Percentiles rank a stretch among this genome's conserved stretches.
phyloP scores from a whole-genome alignment of 495 filamentous ascomycete genomes.

The Podospora fimiseda region DNA sequence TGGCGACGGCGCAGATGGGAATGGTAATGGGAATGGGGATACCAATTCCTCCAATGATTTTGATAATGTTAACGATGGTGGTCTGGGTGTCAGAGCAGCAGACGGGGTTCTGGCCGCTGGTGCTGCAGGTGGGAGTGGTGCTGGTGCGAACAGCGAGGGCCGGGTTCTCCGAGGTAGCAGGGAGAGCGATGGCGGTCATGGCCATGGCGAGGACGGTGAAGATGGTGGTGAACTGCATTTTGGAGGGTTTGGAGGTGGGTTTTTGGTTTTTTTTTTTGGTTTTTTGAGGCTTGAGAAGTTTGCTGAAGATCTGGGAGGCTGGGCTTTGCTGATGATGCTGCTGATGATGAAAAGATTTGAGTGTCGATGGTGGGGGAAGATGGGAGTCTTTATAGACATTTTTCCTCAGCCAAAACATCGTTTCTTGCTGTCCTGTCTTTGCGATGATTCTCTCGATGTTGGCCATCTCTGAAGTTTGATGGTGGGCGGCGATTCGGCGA shows the following conservation, averaged over 20 bases:
- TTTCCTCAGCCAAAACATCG: neutral
- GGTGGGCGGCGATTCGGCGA: neutral
- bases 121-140: neutral
- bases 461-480: neutral
- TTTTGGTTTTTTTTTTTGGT: neutral
- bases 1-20: neutral
- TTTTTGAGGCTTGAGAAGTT: neutral
- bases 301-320: neutral
- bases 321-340: slow-evolving; percentile 9
- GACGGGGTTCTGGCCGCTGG: neutral
- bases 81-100: slow-evolving; percentile 3
- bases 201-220: slow-evolving; percentile 18
- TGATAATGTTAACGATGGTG: too few relatives aligned
- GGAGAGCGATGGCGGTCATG: slow-evolving; percentile 17
- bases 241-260: slow-evolving; percentile 5
- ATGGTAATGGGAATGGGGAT: neutral
- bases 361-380: slow-evolving; percentile 3
- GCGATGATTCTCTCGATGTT: neutral
- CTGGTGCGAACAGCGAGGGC: neutral
- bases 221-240: slow-evolving; percentile 22
- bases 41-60: too few relatives aligned
- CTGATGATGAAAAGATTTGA: slow-evolving; percentile 8
- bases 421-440: neutral
- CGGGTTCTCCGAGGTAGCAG: neutral
- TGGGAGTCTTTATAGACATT: slow-evolving; percentile 9